Base-by-base conservation (phyloP, 306 rosid genomes). In the Vicia sativa region DNA sequence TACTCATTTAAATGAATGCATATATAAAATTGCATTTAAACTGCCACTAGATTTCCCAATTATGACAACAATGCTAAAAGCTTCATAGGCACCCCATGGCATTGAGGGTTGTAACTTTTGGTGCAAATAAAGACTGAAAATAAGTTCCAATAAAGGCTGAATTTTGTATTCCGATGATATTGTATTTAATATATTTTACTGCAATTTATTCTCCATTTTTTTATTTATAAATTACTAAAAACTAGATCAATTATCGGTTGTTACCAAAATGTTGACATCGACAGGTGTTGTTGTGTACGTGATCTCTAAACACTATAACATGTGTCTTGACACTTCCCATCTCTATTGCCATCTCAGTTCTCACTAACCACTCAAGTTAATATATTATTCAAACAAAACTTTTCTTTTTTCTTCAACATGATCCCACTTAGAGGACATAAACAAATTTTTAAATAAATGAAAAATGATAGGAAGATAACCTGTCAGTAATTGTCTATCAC, bases 201-300 rank as follows among this genome's bases (percentile, higher is more conserved):
- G 38, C 38, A 34, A 34, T 34, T 2, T 21, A 1, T 21, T 21
- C 23, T 21, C 23, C 23, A 21, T 2, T 1, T 21, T 21, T 21
- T 21, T n/a, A n/a, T 21, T 21, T 2, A 49, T 18, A 18, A 49
- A 34, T 7, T 3, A 49, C 4, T 7, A 6, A 46, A 4, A 0
- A 1, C 1, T 6, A 11, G 39, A 13, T 55, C 4, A 72, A 19
- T 21, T 21, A 11, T 2, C 14, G 14, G 28, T 63, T 73, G 72
- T 29, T 21, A 34, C 60, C 74, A 7, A 55, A 35, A 23, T 34
- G 39, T 56, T 67, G 67, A 74, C 78, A 67, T 12, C 10, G 80
- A 78, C 80, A 75, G 69, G 49, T 75, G 71, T 73, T 78, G 89
- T 73, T 75, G 76, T 54, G 78, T n/a, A n/a, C n/a, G n/a, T 34